Evolutionary conservation across 257 asterid genomes (phyloP).

Genomic region (Parsonsia alboflavescens): DNA sequence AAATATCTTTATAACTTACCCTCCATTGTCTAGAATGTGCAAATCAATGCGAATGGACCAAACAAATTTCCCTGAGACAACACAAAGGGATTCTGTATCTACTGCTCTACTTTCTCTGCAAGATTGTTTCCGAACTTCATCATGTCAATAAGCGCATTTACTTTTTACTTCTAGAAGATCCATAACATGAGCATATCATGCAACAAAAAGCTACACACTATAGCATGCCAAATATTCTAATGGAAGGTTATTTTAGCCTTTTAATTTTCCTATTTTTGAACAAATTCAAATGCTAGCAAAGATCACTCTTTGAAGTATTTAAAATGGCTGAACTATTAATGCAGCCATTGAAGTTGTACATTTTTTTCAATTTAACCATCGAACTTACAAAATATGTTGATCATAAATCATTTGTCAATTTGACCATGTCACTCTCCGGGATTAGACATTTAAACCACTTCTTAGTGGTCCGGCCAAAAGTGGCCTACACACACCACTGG

Average conservation of each 20-base stretch:
- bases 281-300: neutral
- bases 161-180: neutral
- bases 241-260: neutral
- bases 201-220: neutral
- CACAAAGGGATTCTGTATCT: constrained; percentile 93
- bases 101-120: constrained; percentile 97
- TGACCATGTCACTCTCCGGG: no score
- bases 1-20: constrained; percentile 43
- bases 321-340: no score
- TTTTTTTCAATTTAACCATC: no score
- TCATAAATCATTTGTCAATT: no score
- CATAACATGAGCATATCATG: neutral
- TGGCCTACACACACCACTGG: no score
- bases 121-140: neutral
- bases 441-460: no score
- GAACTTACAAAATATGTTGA: no score
- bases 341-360: no score
- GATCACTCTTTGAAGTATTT: neutral
- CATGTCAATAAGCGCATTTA: neutral
- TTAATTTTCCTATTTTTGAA: neutral
- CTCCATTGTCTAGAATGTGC: constrained; percentile 89
- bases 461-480: no score
- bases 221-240: neutral
- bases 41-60: constrained; percentile 95
- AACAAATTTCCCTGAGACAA: constrained; percentile 86